Evolutionary conservation across 164 flowering plant species (phyloP).

Genomic region (Vitis amurensis): DNA sequence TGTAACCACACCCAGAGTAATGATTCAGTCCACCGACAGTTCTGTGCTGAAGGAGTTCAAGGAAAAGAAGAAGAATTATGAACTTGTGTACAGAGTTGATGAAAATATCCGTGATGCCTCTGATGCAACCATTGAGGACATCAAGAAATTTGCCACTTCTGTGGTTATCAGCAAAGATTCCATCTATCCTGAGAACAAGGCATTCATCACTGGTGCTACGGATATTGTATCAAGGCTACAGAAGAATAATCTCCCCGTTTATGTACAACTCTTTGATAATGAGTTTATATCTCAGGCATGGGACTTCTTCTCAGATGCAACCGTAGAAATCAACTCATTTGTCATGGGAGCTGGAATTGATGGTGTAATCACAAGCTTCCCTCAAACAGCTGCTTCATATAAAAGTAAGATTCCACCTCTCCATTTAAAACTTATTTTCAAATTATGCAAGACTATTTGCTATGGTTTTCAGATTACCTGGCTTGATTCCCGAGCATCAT

Average conservation of each 20-base stretch:
- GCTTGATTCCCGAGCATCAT: too few species aligned
- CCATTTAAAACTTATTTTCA: background rate
- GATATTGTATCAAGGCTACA: conserved; percentile 54
- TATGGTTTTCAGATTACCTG: too few species aligned
- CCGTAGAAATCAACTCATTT: conserved; percentile 67
- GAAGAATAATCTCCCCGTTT: conserved; percentile 51
- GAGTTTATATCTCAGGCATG: conserved; percentile 85
- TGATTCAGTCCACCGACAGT: conserved; percentile 73
- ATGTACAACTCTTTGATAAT: conserved; percentile 58
- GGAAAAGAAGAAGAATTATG: conserved; percentile 41
- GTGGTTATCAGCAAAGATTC: conserved; percentile 63
- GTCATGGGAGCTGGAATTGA: conserved; percentile 37
- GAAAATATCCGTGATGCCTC: conserved; percentile 48
- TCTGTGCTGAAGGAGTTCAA: conserved; percentile 58
- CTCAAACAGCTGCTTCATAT: conserved; percentile 68
- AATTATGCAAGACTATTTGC: conserved; percentile 8
- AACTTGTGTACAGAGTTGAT: conserved; percentile 64
- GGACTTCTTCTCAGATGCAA: conserved; percentile 86
- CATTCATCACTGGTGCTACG: conserved; percentile 42
- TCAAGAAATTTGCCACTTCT: conserved; percentile 67
- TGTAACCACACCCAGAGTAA: conserved; percentile 44
- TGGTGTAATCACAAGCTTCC: conserved; percentile 91
- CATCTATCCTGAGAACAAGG: conserved; percentile 30
- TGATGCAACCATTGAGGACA: conserved; percentile 53
- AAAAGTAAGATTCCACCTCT: conserved; percentile 55